Conservation (phyloP, 2,329 filamentous ascomycete genomes). For the Scedosporium apiospermum region DNA sequence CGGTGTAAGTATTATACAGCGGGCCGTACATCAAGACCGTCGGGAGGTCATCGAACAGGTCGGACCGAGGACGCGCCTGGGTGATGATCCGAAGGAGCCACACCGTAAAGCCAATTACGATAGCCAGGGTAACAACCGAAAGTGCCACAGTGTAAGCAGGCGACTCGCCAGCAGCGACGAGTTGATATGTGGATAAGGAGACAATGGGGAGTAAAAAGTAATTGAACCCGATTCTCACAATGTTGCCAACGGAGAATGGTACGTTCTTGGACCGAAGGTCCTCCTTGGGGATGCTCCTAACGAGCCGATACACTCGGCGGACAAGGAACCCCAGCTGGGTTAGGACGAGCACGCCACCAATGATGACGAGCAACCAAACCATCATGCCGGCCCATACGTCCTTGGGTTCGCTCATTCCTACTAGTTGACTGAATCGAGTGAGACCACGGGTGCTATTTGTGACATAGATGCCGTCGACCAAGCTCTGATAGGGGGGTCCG, state of each 20-base stretch:
- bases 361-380: slow-evolving; percentile 75
- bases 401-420: slow-evolving; percentile 64
- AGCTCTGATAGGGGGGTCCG: slow-evolving; percentile 52
- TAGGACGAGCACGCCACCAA: slow-evolving; percentile 56
- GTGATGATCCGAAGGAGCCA: slow-evolving; percentile 80
- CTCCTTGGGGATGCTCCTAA: slow-evolving; percentile 68
- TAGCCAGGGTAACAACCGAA: slow-evolving; percentile 63
- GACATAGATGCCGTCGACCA: slow-evolving; percentile 80
- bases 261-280: slow-evolving; percentile 86
- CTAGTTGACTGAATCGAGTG: slow-evolving; percentile 66
- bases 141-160: slow-evolving; percentile 63
- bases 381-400: slow-evolving; percentile 96
- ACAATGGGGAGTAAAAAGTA: slow-evolving; percentile 85
- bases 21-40: slow-evolving; percentile 86
- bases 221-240: slow-evolving; percentile 82
- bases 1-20: slow-evolving; percentile 94
- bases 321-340: slow-evolving; percentile 68
- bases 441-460: slow-evolving; percentile 72
- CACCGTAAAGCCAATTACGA: slow-evolving; percentile 61
- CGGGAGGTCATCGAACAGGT: slow-evolving; percentile 86
- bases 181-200: slow-evolving; percentile 80
- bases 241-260: slow-evolving; percentile 72
- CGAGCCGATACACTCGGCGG: slow-evolving; percentile 65
- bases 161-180: slow-evolving; percentile 64
- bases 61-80: slow-evolving; percentile 69